Conservation (phyloP, 2,329 filamentous ascomycete genomes). For the Claviceps citrina region DNA sequence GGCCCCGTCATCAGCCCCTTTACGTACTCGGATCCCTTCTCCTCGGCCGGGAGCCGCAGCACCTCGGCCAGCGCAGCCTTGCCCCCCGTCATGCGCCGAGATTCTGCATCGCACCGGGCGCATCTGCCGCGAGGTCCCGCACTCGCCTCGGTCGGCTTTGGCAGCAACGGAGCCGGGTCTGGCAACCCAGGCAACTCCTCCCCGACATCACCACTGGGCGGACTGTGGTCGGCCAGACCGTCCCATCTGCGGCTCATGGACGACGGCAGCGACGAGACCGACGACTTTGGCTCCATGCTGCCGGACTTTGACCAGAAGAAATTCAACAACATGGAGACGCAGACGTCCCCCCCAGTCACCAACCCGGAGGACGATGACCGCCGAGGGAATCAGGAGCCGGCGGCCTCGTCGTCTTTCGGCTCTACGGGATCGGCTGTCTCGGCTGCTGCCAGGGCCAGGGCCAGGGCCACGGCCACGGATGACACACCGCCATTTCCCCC, state of each 20-base stretch:
- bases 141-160: constrained; percentile 6
- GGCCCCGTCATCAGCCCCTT: constrained; percentile 20
- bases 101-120: constrained; percentile 14
- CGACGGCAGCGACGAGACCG: constrained; percentile 30
- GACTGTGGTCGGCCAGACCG: constrained; percentile 20
- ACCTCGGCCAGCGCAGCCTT: constrained; percentile 27
- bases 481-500: constrained; percentile 6
- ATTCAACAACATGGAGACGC: constrained; percentile 10
- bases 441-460: background rate
- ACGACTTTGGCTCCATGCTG: constrained; percentile 35
- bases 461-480: background rate
- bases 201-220: constrained; percentile 11
- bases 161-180: constrained; percentile 6
- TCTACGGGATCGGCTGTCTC: too few species aligned
- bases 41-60: constrained; percentile 26
- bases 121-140: constrained; percentile 10
- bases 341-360: too few species aligned
- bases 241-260: constrained; percentile 29
- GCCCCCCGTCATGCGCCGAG: constrained; percentile 15
- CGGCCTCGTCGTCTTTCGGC: too few species aligned
- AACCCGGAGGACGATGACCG: too few species aligned
- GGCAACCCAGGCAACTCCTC: constrained; percentile 11
- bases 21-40: constrained; percentile 26
- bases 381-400: too few species aligned
- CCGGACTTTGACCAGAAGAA: constrained; percentile 34